Evolutionary conservation across 768 basidiomycete genomes (phyloP).

Genomic region (Gautieria morchelliformis): DNA sequence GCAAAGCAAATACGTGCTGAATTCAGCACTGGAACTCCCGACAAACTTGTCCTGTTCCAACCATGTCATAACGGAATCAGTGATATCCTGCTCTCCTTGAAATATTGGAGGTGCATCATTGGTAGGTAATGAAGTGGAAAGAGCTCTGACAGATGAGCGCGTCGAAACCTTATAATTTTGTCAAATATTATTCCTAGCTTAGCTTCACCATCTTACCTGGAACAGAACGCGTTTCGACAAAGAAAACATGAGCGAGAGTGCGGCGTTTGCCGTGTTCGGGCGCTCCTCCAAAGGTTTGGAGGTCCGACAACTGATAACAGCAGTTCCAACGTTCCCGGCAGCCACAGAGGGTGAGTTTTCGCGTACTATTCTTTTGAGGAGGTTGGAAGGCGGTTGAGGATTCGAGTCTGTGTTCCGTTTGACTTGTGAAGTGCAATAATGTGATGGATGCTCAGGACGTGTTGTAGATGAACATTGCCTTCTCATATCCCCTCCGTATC

Average conservation of each 20-base stretch:
- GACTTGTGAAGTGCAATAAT: neutral
- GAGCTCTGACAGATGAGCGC: neutral
- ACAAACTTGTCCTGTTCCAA: neutral
- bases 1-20: neutral
- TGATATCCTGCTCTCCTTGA: constrained; percentile 14
- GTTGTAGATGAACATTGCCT: constrained; percentile 28
- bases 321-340: constrained; percentile 20
- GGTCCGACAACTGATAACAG: constrained; percentile 14
- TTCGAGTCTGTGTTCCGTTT: neutral
- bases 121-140: constrained; percentile 35
- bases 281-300: neutral
- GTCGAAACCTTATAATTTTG: neutral
- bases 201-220: neutral
- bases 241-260: neutral
- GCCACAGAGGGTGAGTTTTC: constrained; percentile 29
- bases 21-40: neutral
- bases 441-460: constrained; percentile 30
- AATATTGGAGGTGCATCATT: constrained; percentile 27
- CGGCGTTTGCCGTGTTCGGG: neutral
- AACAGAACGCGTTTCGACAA: neutral
- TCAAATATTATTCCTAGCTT: neutral
- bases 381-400: neutral
- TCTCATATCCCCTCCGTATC: neutral
- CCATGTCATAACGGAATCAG: neutral
- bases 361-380: constrained; percentile 2